phyloP scores from a whole-genome alignment of 2,329 filamentous ascomycete genomes.

The Raffaelea albimanens region DNA sequence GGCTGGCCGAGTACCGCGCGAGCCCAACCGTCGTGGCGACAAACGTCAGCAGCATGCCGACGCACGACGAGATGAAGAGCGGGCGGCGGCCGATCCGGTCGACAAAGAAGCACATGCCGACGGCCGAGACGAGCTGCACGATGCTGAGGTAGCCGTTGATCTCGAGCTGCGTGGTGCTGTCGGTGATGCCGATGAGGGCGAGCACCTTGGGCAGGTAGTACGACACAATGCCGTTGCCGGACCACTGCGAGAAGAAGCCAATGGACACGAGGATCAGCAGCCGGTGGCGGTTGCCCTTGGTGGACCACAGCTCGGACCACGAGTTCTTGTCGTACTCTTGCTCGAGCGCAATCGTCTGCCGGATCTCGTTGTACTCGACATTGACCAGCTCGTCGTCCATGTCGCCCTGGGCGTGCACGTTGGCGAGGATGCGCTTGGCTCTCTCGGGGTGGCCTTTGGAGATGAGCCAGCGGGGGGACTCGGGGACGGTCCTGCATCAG shows the following conservation, averaged over 20 bases:
- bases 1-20: slow-evolving; percentile 11
- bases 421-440: slow-evolving; percentile 9
- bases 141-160: slow-evolving; percentile 5
- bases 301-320: slow-evolving; percentile 9
- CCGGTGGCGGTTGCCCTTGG: slow-evolving; percentile 12
- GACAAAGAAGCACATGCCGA: slow-evolving; percentile 17
- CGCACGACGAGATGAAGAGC: slow-evolving; percentile 15
- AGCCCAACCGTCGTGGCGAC: slow-evolving; percentile 16
- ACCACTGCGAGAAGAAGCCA: slow-evolving; percentile 13
- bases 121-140: slow-evolving; percentile 15
- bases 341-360: slow-evolving; percentile 10
- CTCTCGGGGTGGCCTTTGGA: slow-evolving; percentile 10
- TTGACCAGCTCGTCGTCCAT: slow-evolving; percentile 9
- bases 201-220: slow-evolving; percentile 7
- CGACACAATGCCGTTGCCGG: slow-evolving; percentile 12
- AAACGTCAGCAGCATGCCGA: slow-evolving; percentile 17
- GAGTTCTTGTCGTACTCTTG: slow-evolving; percentile 5
- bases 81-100: slow-evolving; percentile 17
- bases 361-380: slow-evolving; percentile 12
- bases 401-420: slow-evolving; percentile 12
- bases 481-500: slow-evolving; percentile 14
- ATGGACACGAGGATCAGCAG: slow-evolving; percentile 9
- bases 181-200: slow-evolving; percentile 7
- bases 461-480: slow-evolving; percentile 20
- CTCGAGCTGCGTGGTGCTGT: slow-evolving; percentile 2